Evolutionary conservation across 345 rosid species (phyloP), one percentile per base, ranked within the genome.

Genomic region (Clausena lansium): DNA sequence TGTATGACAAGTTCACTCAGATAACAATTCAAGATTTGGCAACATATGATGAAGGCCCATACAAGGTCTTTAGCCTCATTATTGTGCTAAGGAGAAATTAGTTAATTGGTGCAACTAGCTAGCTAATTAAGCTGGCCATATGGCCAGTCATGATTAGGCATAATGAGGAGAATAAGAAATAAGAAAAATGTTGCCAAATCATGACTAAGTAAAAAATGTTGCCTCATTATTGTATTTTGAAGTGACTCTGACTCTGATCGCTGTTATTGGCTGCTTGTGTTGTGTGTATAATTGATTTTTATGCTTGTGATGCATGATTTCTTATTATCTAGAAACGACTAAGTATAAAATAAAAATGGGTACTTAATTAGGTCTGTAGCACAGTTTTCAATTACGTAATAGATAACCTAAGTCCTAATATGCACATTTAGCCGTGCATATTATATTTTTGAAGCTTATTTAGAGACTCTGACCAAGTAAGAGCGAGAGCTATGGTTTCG

Each of bases 401-500:
- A 72, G 17, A 39, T 4, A 60, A 59, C 67, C 27, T 58, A 58
- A 72, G 32, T n/a, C n/a, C n/a, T n/a, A n/a, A n/a, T n/a, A n/a
- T 27, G 30, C 33, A 25, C 39, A 3, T 27, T 11, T n/a, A 20
- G 27, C 17, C 3, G 15, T 71, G 4, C 6, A 19, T 7, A 30
- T 32, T 57, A 22, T 57, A 7, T 72, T 6, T 25, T 25, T 57
- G 25, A 35, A 15, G 30, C n/a, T 13, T 33, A 36, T 9, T 11
- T 2, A 33, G 30, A 27, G 61, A 55, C 3, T 10, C 2, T 32
- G 32, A 30, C 32, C 32, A 30, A 30, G 1, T 30, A 30, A 2
- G 59, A 71, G 25, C 32, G 28, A 64, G 5, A 50, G 55, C 60
- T 83, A 80, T 84, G 89, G 84, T 78, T 87, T 79, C 33, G 73